Conservation (phyloP, 2,329 filamentous ascomycete genomes). For the Fusarium solani-melongenae region DNA sequence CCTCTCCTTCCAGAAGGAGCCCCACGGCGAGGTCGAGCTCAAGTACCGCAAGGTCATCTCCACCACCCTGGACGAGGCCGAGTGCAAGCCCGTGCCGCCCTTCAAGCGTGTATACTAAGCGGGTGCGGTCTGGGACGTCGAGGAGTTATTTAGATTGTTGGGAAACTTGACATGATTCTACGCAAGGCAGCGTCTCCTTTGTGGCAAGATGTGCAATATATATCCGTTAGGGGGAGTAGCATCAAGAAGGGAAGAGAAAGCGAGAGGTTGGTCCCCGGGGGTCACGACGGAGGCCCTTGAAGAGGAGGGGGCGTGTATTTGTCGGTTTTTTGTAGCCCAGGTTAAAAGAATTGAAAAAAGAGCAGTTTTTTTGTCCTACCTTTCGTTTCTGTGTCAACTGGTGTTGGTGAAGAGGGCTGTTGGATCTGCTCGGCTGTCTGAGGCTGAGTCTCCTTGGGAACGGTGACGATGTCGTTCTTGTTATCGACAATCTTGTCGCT, state of each 20-base stretch:
- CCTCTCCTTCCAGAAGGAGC: slow-evolving; percentile 92
- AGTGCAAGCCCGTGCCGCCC: slow-evolving; percentile 95
- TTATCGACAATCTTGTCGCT: background rate
- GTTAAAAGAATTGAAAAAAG: slow-evolving; percentile 31
- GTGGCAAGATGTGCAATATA: slow-evolving; percentile 44
- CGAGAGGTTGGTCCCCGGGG: slow-evolving; percentile 26
- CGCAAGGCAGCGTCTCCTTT: slow-evolving; percentile 43
- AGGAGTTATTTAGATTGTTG: slow-evolving; percentile 42
- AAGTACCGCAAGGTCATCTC: slow-evolving; percentile 85
- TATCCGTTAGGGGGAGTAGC: slow-evolving; percentile 35
- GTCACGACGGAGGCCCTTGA: slow-evolving; percentile 9
- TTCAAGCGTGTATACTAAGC: slow-evolving; percentile 92
- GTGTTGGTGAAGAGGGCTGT: background rate
- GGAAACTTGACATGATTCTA: slow-evolving; percentile 43
- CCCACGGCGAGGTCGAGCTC: slow-evolving; percentile 88
- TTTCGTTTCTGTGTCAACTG: background rate
- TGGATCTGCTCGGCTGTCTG: background rate
- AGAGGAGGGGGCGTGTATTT: slow-evolving; percentile 34
- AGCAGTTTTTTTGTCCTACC: background rate
- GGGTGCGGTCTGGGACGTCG: slow-evolving; percentile 16
- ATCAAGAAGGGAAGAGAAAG: slow-evolving; percentile 17
- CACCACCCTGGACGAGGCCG: slow-evolving; percentile 89
- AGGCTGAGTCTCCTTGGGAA: background rate
- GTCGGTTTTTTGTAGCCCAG: slow-evolving; percentile 36
- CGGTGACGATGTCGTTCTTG: background rate